phyloP scores from a whole-genome alignment of 1,284 basidiomycete species.

The Trametes pubescens region DNA sequence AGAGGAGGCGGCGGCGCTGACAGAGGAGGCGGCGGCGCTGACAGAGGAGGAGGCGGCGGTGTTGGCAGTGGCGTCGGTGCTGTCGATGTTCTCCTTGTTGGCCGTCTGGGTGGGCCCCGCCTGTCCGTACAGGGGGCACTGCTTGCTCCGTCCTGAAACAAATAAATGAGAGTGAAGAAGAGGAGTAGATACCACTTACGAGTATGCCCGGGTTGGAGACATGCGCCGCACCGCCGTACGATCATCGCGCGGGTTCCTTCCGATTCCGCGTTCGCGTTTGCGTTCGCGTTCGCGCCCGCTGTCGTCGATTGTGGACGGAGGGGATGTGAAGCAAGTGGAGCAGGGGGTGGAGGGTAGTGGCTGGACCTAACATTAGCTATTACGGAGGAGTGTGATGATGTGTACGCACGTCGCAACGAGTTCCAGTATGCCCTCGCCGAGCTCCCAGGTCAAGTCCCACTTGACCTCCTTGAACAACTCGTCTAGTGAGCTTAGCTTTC shows the following conservation, averaged over 20 bases:
- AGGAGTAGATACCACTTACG: too few species aligned
- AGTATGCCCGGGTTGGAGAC: background rate
- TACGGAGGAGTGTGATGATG: background rate
- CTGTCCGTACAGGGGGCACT: background rate
- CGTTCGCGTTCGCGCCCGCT: too few species aligned
- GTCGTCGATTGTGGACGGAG: background rate
- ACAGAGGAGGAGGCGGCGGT: too few species aligned
- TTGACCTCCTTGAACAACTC: conserved; percentile 14
- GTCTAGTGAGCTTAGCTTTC: conserved; percentile 13
- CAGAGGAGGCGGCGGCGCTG: too few species aligned
- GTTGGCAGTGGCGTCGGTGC: too few species aligned
- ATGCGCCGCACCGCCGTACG: conserved; percentile 1
- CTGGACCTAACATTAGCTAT: too few species aligned
- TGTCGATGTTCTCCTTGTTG: too few species aligned
- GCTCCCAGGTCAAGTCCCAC: conserved; percentile 11
- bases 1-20: too few species aligned
- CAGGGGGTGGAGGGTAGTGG: background rate
- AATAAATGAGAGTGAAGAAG: too few species aligned
- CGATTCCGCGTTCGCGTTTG: background rate
- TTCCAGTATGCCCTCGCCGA: conserved; percentile 1
- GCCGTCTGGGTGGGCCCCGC: too few species aligned
- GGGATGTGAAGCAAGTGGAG: background rate
- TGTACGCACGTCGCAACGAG: conserved; percentile 4
- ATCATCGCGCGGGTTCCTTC: background rate
- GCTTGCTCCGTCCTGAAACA: background rate